Base-by-base conservation (phyloP, 2,329 filamentous ascomycete species). In the Sporothrix curviconia region DNA sequence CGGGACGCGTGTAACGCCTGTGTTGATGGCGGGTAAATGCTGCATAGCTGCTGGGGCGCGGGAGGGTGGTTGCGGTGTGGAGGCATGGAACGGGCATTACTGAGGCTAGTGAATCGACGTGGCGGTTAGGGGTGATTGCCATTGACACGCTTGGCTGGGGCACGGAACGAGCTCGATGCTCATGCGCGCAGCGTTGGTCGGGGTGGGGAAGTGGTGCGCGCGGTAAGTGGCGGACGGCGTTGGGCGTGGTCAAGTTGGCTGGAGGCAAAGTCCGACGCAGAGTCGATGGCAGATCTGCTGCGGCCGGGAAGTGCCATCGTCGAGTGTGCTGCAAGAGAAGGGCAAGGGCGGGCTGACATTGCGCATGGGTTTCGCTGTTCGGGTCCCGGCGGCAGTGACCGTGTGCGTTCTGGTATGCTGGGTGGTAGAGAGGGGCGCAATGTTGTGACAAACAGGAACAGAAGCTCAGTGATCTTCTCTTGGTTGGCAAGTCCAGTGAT, bases 401-500 rank as follows among this genome's bases (percentile, higher is more conserved):
- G 87, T 90, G 64, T 90, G 80, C n/a, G 63, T 76, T 88, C 68
- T 91, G 87, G 70, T 96, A 96, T 40, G 89, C 87, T 0, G 94
- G 92, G 70, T 97, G 92, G 72, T 96, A 97, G 51, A 97, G 81
- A 63, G 97, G 79, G 58, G 90, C 88, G 90, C 90, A 69, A 97
- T 97, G 73, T 97, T 95, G 73, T 97, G 92, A 97, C 94, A 70
- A 99, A 99, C 50, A 99, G 78, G 71, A 97, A 99, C 56, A 97
- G 76, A 49, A 92, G 77, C 73, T 97, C 92, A 0, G 94, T 97
- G 63, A 97, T 99, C 76, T 97, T 97, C 74, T 99, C 94, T 80
- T 96, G 97, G 77, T 99, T 99, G 63, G 94, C 94, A 70, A 97
- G 67, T 97, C 94, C 55, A 99, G 77, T n/a, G 94, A 94, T 64